Evolutionary conservation across 495 filamentous ascomycete species (phyloP).

Genomic region (Rostrohypoxylon terebratum): DNA sequence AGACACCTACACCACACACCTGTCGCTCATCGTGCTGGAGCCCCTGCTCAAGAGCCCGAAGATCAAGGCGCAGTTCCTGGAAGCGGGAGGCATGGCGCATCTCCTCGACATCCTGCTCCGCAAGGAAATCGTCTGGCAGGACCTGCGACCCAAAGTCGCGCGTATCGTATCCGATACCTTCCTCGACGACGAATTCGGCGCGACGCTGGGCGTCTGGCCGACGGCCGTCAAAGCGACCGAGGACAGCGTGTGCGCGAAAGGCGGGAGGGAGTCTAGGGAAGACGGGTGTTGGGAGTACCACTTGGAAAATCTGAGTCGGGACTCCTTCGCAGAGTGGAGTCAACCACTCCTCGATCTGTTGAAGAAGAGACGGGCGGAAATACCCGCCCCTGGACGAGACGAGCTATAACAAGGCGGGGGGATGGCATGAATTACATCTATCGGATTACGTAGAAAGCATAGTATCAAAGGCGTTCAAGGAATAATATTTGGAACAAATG

Average conservation of each 20-base stretch:
- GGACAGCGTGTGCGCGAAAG: conserved; percentile 38
- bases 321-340: conserved; percentile 39
- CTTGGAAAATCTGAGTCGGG: conserved; percentile 44
- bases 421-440: neutral
- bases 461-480: conserved; percentile 16
- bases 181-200: conserved; percentile 69
- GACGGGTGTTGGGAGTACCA: conserved; percentile 59
- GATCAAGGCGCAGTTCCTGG: conserved; percentile 65
- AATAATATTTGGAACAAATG: neutral
- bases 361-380: conserved; percentile 15
- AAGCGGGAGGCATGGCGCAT: conserved; percentile 55
- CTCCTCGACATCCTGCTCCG: conserved; percentile 61
- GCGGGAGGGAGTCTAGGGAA: conserved; percentile 16
- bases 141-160: conserved; percentile 57
- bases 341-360: conserved; percentile 36
- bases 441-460: conserved; percentile 13
- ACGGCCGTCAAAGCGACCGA: conserved; percentile 37
- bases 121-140: conserved; percentile 51
- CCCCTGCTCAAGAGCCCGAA: conserved; percentile 57
- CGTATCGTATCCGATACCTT: conserved; percentile 69
- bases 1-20: conserved; percentile 35
- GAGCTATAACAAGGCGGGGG: conserved; percentile 29
- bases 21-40: conserved; percentile 50
- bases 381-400: conserved; percentile 12
- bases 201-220: conserved; percentile 62